Conservation (phyloP, 1,284 basidiomycete species). For the Irpex sp. region DNA sequence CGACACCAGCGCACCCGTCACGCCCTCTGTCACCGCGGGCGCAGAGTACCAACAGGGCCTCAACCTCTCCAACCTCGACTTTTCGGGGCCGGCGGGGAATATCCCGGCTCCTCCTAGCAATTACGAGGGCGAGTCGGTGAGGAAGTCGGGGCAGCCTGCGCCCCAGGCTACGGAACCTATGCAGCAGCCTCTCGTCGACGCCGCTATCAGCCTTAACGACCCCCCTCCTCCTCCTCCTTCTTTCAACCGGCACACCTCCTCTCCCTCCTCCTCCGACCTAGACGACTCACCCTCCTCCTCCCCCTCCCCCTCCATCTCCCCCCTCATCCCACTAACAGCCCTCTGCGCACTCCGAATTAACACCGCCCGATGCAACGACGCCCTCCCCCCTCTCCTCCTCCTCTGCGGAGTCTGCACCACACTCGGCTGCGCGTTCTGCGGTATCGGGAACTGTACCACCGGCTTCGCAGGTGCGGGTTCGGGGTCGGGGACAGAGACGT, state of each 20-base stretch:
- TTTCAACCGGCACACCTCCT: constrained; percentile 28
- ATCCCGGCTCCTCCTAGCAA: constrained; percentile 14
- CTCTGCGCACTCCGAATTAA: constrained; percentile 66
- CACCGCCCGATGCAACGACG: constrained; percentile 63
- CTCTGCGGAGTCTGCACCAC: constrained; percentile 41
- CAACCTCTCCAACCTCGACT: constrained; percentile 57
- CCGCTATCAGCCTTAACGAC: constrained; percentile 1
- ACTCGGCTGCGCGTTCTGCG: constrained; percentile 19
- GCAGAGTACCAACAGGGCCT: constrained; percentile 34
- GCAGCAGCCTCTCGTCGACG: constrained; percentile 38
- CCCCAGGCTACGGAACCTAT: constrained; percentile 38
- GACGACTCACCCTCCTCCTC: constrained; percentile 36
- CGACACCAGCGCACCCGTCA: constrained; percentile 41
- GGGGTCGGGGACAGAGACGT: constrained; percentile 25
- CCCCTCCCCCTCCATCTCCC: constrained; percentile 28
- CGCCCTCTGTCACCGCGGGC: constrained; percentile 38
- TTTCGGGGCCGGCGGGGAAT: constrained; percentile 50
- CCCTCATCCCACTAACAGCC: constrained; percentile 36
- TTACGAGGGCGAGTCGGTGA: constrained; percentile 15
- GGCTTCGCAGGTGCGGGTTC: constrained; percentile 14
- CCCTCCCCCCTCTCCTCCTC: constrained; percentile 30
- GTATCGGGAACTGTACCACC: constrained; percentile 9
- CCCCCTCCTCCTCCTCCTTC: not conserved
- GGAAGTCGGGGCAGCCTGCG: constrained; percentile 10
- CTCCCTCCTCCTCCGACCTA: constrained; percentile 34